Evolutionary conservation across 176 grass and related monocot species (phyloP), one percentile per base, ranked within the genome.

Genomic region (Puya raimondii): DNA sequence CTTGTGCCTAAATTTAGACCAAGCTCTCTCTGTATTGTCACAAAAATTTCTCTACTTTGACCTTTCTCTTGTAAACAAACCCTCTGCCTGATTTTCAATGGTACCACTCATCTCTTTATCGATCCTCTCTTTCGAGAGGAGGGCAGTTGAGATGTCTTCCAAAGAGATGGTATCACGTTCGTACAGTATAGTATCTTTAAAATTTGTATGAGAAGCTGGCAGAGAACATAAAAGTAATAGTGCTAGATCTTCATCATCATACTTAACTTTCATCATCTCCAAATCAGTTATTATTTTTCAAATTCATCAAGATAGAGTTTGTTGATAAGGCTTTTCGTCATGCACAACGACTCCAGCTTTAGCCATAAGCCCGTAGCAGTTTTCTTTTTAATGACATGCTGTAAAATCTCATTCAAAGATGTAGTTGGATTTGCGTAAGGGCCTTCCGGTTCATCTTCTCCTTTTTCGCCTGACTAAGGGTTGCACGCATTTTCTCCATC

Each of bases 101-200:
- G 2, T 33, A 33, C 75, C 75, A 69, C 57, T 21, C 16, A 18
- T 79, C n/a, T 79, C 77, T 9, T 54, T 54, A 12, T 54, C 52
- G 13, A 64, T 70, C 69, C 47, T 70, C 18, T 79, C 23, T 47
- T 20, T 70, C 7, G 0, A 22, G 4, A 69, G 75, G 11, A 78
- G 47, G 3, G 27, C 48, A 64, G 52, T 71, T n/a, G 16, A 51
- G 65, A 63, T 49, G 49, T 15, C 29, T 67, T 51, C 14, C 1
- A 1, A 10, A 71, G 13, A 0, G 12, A 53, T 72, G 65, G 63
- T 66, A 48, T 67, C 49, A 48, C 7, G n/a, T 53, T 29, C 71
- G 1, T 51, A 64, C 4, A 70, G 4, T 20, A 78, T 22, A n/a
- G 68, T 72, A 16, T 53, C 51, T 21, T n/a, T 5, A 0, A 74